Evolutionary conservation across 768 basidiomycete genomes (phyloP).

Genomic region (Coprinopsis sp.): DNA sequence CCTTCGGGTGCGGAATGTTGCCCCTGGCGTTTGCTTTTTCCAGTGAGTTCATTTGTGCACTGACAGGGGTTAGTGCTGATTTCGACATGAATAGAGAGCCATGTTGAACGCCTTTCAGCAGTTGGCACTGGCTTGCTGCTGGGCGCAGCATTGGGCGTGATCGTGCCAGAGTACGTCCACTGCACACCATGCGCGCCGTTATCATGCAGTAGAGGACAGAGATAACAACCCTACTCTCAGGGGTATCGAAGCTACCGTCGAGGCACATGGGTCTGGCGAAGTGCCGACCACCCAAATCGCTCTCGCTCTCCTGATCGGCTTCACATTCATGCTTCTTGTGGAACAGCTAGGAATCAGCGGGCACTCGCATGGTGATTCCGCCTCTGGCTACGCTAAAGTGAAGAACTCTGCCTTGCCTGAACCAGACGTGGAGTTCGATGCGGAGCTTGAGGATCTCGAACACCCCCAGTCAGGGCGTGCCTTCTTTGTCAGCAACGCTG

Average conservation of each 20-base stretch:
- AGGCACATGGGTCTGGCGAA: slow-evolving; percentile 28
- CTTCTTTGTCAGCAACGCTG: slow-evolving; percentile 2
- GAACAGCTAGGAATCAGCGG: slow-evolving; percentile 59
- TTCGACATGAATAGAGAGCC: slow-evolving; percentile 10
- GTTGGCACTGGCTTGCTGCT: slow-evolving; percentile 82
- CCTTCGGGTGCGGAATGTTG: slow-evolving; percentile 67
- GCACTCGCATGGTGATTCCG: slow-evolving; percentile 36
- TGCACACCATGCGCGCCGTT: not conserved
- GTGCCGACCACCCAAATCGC: slow-evolving; percentile 54
- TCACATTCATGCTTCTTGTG: slow-evolving; percentile 59
- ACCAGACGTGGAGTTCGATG: slow-evolving; percentile 56
- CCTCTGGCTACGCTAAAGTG: not conserved
- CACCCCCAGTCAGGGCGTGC: slow-evolving; percentile 30
- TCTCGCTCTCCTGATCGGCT: slow-evolving; percentile 59
- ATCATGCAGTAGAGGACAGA: not conserved
- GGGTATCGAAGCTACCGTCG: slow-evolving; percentile 62
- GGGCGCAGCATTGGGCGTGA: slow-evolving; percentile 85
- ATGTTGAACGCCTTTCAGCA: slow-evolving; percentile 41
- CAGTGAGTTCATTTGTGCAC: slow-evolving; percentile 38
- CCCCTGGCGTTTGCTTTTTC: slow-evolving; percentile 74
- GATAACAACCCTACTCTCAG: slow-evolving; percentile 30
- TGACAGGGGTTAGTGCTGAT: slow-evolving; percentile 8
- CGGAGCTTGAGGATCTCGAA: slow-evolving; percentile 57
- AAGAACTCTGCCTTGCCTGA: slow-evolving; percentile 11
- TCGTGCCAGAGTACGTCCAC: slow-evolving; percentile 88